Conservation (phyloP, 2,329 filamentous ascomycete genomes). For the Claviceps sorghi region DNA sequence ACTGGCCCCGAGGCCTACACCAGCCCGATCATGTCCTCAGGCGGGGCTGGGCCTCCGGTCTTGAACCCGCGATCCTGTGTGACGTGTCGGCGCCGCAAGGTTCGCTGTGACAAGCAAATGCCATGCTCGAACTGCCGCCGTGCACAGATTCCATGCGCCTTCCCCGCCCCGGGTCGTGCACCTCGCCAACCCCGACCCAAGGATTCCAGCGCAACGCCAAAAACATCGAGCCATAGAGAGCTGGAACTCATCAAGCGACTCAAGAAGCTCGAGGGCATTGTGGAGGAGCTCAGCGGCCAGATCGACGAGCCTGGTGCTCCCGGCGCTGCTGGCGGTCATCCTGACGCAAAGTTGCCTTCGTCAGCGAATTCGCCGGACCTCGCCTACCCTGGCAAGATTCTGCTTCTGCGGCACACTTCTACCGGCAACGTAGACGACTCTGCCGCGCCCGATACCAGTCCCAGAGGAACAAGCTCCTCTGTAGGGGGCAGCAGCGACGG, state of each 20-base stretch:
- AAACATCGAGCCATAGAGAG: constrained; percentile 46
- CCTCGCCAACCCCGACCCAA: constrained; percentile 52
- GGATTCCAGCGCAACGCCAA: constrained; percentile 46
- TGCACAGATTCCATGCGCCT: constrained; percentile 56
- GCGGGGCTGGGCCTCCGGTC: constrained; percentile 17
- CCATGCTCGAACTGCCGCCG: constrained; percentile 63
- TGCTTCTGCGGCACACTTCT: constrained; percentile 4
- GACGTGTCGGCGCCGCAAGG: constrained; percentile 43
- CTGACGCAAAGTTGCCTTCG: constrained; percentile 17
- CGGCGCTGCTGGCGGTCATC: constrained; percentile 11
- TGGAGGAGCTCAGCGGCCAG: constrained; percentile 53
- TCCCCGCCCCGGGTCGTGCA: constrained; percentile 59
- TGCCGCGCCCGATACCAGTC: constrained; percentile 7
- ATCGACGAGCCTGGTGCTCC: constrained; percentile 35
- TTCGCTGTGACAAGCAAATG: constrained; percentile 66
- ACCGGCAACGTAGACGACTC: constrained; percentile 4
- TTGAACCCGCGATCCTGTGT: constrained; percentile 36
- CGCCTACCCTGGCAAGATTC: constrained; percentile 1
- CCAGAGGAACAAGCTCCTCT: constrained; percentile 14
- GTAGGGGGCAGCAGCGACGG: constrained; percentile 21
- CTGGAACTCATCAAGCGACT: constrained; percentile 58
- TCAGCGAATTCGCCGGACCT: constrained; percentile 18
- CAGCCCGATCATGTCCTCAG: constrained; percentile 20
- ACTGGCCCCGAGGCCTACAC: constrained; percentile 25
- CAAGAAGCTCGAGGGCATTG: constrained; percentile 60